These are phyloP conservation scores for Potentilla sterilis DNA, from an alignment of 306 rosid genomes.

Conservation along the genomic window DNA sequence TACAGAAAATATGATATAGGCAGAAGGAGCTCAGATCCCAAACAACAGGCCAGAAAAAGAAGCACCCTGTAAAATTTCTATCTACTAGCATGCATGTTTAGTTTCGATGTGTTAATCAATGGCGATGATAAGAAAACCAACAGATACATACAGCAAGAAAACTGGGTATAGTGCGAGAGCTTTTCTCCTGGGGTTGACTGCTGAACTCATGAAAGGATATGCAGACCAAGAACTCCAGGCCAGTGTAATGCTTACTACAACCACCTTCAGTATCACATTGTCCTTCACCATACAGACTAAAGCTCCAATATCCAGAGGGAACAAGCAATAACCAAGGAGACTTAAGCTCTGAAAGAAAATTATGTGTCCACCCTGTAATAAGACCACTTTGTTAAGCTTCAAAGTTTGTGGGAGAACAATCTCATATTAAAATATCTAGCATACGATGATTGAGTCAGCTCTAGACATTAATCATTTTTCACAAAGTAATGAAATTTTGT, in stretches of 20 bases:
- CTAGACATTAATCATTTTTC: background rate
- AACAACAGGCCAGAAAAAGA: conserved; percentile 28
- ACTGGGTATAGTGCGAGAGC: conserved; percentile 99
- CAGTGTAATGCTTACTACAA: conserved; percentile 81
- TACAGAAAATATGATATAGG: conserved; percentile 36
- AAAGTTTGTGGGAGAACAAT: background rate
- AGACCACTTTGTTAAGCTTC: background rate
- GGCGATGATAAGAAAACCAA: conserved; percentile 97
- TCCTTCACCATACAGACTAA: conserved; percentile 86
- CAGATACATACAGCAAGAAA: conserved; percentile 96
- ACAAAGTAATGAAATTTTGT: too few species aligned
- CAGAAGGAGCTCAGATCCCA: conserved; percentile 29
- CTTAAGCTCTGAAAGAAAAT: conserved; percentile 98
- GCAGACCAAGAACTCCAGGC: conserved; percentile 99
- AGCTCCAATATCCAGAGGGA: conserved; percentile 92
- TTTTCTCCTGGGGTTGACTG: conserved; percentile 97
- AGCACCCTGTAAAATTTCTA: conserved; percentile 52
- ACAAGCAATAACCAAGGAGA: conserved; percentile 91
- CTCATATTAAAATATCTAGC: background rate
- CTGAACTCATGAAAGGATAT: conserved; percentile 98
- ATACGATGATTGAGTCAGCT: background rate
- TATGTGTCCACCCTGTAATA: conserved; percentile 88
- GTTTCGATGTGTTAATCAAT: conserved; percentile 55
- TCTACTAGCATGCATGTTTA: conserved; percentile 31
- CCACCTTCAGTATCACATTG: conserved; percentile 72